These are phyloP conservation scores for Penicillium corylophilum DNA, from an alignment of 2,329 filamentous ascomycete genomes.

Conservation along the genomic window DNA sequence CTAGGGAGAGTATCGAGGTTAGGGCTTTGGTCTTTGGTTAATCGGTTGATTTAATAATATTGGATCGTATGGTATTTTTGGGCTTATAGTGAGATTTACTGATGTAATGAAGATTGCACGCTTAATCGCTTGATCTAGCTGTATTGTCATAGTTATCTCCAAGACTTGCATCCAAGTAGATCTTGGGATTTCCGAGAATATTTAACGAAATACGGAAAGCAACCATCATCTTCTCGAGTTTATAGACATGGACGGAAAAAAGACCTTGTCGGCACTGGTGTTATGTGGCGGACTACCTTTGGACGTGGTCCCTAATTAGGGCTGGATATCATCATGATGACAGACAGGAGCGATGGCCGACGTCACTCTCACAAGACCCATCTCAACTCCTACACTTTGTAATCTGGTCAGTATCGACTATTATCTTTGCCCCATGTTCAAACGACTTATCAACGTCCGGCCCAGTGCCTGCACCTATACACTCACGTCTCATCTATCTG, in stretches of 20 bases:
- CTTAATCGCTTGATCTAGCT: not conserved
- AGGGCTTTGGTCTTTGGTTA: constrained; percentile 77
- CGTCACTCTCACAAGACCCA: not conserved
- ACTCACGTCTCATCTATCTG: not conserved
- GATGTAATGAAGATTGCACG: not conserved
- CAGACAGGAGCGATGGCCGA: constrained; percentile 8
- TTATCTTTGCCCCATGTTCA: not conserved
- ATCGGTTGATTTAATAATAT: too few species aligned
- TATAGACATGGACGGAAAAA: not conserved
- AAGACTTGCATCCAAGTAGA: too few species aligned
- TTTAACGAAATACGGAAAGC: too few species aligned
- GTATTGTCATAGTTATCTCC: not conserved
- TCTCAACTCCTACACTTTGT: not conserved
- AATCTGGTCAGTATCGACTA: not conserved
- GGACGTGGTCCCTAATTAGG: not conserved
- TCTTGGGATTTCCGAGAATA: too few species aligned
- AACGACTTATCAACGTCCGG: not conserved
- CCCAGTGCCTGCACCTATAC: not conserved
- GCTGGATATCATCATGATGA: constrained; percentile 17
- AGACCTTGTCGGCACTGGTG: not conserved
- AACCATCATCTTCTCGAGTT: too few species aligned
- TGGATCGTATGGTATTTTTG: too few species aligned
- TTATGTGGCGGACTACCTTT: not conserved
- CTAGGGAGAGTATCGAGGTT: constrained; percentile 86
- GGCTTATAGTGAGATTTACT: too few species aligned